Evolutionary conservation across 805 yeast species (phyloP), one percentile per base, ranked within the genome.

Genomic region (Teunomyces kruisii): DNA sequence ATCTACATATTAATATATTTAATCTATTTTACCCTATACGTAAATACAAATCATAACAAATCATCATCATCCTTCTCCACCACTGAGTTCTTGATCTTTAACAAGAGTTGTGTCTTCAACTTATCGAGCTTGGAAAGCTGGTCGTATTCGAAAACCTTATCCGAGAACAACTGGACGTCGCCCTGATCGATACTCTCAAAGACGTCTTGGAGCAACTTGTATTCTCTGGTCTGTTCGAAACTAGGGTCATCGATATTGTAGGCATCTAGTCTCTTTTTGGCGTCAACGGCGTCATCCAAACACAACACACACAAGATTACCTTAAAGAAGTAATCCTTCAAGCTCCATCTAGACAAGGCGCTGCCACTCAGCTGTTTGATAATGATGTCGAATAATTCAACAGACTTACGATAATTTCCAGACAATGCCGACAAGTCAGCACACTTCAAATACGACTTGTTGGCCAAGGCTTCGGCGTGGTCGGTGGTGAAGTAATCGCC

Each of bases 401-500:
- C 79, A 1, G 98, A 97, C 50, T 79, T 80, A 16, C 77, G 62
- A 62, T 86, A 91, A 46, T 86, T 78, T n/a, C 84, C 91, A 15
- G 65, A 54, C 24, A 66, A 52, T 13, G 96, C 96, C 43, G 83
- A 77, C 54, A 94, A 74, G 61, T 94, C 97, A 1, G 98, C 98
- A 51, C 90, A 86, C 64, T 89, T 89, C 52, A 92, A 70, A 53
- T 79, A 86, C 17, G 95, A 91, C 70, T 94, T 94, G 67, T 84
- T 90, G 19, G 96, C 81, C 45, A 92, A 64, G 7, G 97, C 96
- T 51, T 85, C 86, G 0, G 98, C 97, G 47, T 89, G 91, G 67
- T 94, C 99, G 50, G 92, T 88, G 44, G 81, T 79, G 61, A 86
- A 91, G 91, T 97, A 94, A 59, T 94, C 98, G 32, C 96, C 97